A percentile compares a stretch with the other conserved stretches of the same genome.
Conservation (phyloP, 306 rosid genomes). For the Cicer yamashitae region DNA sequence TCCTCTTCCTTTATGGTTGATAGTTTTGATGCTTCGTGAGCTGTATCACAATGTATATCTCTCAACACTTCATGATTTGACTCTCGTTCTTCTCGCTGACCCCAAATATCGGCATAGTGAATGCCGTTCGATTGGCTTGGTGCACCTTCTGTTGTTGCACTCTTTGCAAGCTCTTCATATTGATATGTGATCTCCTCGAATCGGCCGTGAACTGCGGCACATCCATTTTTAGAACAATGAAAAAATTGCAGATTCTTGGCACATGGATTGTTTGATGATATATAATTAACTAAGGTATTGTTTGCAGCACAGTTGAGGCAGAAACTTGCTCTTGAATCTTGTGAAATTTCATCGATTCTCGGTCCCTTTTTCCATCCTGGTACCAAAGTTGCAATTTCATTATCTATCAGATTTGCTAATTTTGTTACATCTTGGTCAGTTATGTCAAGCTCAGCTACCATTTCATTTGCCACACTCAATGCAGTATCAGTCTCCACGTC, state of each 20-base stretch:
- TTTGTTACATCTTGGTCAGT: slow-evolving; percentile 82
- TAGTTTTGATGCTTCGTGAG: slow-evolving; percentile 45
- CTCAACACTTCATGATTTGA: slow-evolving; percentile 49
- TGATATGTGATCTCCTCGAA: slow-evolving; percentile 95
- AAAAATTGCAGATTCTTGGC: slow-evolving; percentile 74
- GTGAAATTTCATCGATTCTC: slow-evolving; percentile 55
- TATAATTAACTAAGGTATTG: slow-evolving; percentile 59
- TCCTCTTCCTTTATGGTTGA: slow-evolving; percentile 52
- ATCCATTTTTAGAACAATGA: slow-evolving; percentile 75
- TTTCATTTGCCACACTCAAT: slow-evolving; percentile 81
- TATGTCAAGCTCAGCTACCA: slow-evolving; percentile 91
- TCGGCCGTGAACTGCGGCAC: slow-evolving; percentile 81
- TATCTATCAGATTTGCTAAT: slow-evolving; percentile 89
- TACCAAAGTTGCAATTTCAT: slow-evolving; percentile 69
- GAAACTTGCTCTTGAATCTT: slow-evolving; percentile 50
- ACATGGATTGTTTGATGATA: slow-evolving; percentile 56
- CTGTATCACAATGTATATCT: slow-evolving; percentile 55
- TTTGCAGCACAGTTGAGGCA: slow-evolving; percentile 67
- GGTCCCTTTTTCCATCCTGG: slow-evolving; percentile 74
- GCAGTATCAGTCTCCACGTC: slow-evolving; percentile 85
- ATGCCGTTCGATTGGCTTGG: slow-evolving; percentile 58
- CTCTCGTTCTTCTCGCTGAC: slow-evolving; percentile 71
- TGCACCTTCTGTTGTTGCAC: slow-evolving; percentile 50
- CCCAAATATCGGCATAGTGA: slow-evolving; percentile 81
- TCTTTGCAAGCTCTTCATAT: slow-evolving; percentile 70